Evolutionary conservation across 257 asterid genomes (phyloP).

Genomic region (Fraxinus anomala): DNA sequence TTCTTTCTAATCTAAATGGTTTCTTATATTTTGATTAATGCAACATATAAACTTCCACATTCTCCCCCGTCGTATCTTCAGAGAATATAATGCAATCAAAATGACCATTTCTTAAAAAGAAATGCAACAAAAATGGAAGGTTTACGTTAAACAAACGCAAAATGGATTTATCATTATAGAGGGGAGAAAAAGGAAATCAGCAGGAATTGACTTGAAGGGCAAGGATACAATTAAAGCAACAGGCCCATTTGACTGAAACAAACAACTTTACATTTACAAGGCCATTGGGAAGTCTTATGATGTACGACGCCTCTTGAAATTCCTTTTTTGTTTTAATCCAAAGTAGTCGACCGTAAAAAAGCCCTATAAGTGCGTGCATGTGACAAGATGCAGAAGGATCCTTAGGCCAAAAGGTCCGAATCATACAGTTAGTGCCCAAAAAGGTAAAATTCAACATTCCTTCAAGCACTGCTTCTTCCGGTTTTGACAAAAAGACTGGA

Average conservation of each 20-base stretch:
- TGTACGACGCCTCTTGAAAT: neutral
- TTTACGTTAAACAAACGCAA: neutral
- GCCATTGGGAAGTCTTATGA: neutral
- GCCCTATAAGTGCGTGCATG: neutral
- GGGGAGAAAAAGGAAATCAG: neutral
- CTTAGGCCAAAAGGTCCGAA: neutral
- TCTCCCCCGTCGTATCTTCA: too few relatives aligned
- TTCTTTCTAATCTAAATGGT: too few relatives aligned
- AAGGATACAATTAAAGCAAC: neutral
- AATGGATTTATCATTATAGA: neutral
- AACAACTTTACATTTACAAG: neutral
- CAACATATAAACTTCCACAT: too few relatives aligned
- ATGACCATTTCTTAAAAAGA: slow-evolving; percentile 5
- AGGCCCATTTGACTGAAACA: neutral
- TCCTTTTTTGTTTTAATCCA: neutral
- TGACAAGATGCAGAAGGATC: neutral
- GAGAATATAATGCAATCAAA: too few relatives aligned
- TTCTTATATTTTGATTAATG: too few relatives aligned
- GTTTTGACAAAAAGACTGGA: neutral
- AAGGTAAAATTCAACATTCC: neutral
- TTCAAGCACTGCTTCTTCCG: too few relatives aligned
- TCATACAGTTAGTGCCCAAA: neutral
- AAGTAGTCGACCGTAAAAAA: neutral
- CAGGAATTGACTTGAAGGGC: neutral
- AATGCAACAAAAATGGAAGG: neutral